Conservation (phyloP, 495 filamentous ascomycete genomes). For the Physcia stellaris region DNA sequence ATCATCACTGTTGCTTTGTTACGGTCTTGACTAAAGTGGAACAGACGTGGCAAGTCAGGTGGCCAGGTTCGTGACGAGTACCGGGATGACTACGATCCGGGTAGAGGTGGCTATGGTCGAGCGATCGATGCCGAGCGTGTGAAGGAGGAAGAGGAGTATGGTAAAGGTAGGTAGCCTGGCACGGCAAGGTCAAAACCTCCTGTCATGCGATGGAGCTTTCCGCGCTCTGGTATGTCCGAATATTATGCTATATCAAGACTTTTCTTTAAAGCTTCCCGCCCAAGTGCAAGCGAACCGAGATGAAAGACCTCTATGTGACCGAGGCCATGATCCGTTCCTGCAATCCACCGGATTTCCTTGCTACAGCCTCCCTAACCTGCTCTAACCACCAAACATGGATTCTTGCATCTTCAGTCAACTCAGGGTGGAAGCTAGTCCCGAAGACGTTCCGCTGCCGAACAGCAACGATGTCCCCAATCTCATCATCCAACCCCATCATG, state of each 20-base stretch:
- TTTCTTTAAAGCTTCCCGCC: too few species aligned
- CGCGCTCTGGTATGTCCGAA: too few species aligned
- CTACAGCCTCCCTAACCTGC: conserved; percentile 38
- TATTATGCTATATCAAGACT: too few species aligned
- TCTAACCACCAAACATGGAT: conserved; percentile 92
- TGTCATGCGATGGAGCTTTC: too few species aligned
- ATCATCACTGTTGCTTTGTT: background rate
- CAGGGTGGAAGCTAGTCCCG: conserved; percentile 93
- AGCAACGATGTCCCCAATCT: conserved; percentile 74
- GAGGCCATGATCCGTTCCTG: too few species aligned
- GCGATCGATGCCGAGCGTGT: conserved; percentile 50
- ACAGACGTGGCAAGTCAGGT: conserved; percentile 71
- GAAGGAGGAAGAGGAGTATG: conserved; percentile 45
- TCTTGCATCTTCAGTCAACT: conserved; percentile 74
- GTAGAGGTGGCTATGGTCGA: conserved; percentile 71
- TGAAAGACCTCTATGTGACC: too few species aligned
- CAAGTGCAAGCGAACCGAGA: too few species aligned
- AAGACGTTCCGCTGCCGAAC: conserved; percentile 90
- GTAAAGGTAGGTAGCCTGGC: conserved; percentile 36
- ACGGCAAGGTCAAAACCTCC: too few species aligned
- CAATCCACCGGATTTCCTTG: too few species aligned
- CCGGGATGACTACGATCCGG: conserved; percentile 88
- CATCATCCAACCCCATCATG: conserved; percentile 26
- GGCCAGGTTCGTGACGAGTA: conserved; percentile 98
- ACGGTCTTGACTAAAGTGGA: background rate